These are phyloP conservation scores for Phytopythium oedochilum DNA, from an alignment of 352 stramenopile species.

Conservation along the genomic window DNA sequence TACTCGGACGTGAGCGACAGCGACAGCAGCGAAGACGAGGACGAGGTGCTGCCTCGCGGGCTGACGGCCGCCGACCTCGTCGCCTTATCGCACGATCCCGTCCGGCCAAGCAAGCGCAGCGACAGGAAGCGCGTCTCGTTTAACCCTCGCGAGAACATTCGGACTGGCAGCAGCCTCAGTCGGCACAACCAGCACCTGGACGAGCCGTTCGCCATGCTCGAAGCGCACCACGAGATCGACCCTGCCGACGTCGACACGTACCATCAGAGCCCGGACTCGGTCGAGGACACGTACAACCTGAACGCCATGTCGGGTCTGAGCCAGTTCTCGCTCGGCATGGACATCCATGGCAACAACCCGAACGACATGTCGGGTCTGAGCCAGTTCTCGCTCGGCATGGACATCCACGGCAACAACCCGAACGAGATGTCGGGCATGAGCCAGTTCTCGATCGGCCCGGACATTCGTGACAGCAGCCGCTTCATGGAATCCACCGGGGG, in stretches of 20 bases:
- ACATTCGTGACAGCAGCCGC: background rate
- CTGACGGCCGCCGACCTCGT: conserved; percentile 4
- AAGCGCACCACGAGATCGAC: conserved; percentile 7
- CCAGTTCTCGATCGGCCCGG: conserved; percentile 28
- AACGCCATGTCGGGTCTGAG: conserved; percentile 22
- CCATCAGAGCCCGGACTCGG: conserved; percentile 19
- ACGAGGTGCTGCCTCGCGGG: background rate
- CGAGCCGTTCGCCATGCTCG: background rate
- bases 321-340: conserved; percentile 29
- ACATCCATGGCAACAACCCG: conserved; percentile 3
- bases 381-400: conserved; percentile 29
- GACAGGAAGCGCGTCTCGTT: background rate
- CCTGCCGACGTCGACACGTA: conserved; percentile 5
- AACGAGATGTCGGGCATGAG: conserved; percentile 21
- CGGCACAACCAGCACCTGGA: background rate
- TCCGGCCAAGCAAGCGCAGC: background rate
- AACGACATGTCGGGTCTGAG: conserved; percentile 22
- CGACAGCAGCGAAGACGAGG: background rate
- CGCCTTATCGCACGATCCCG: background rate
- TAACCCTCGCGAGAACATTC: background rate
- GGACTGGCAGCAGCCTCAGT: background rate
- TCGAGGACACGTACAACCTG: conserved; percentile 9
- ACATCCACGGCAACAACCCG: conserved; percentile 3
- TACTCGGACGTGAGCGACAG: conserved; percentile 5
- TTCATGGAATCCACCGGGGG: conserved; percentile 14